phyloP scores from a whole-genome alignment of 345 rosid genomes.

The Clarkia xantiana region DNA sequence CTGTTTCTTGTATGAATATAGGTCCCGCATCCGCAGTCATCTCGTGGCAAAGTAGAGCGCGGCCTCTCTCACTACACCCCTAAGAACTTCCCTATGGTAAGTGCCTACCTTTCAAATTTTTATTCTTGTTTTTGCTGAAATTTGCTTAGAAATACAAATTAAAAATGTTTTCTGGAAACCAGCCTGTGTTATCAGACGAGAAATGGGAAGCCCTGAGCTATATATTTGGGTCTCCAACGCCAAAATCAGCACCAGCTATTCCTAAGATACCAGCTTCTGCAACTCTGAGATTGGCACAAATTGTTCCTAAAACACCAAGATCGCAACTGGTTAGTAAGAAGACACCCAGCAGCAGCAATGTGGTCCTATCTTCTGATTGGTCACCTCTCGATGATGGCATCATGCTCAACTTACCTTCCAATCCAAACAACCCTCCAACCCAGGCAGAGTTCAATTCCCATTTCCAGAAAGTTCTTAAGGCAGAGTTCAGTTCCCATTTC shows the following conservation, averaged over 20 bases:
- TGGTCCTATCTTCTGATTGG: conserved; percentile 21
- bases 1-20: no score
- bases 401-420: conserved; percentile 22
- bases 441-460: conserved; percentile 18
- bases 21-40: conserved; percentile 23
- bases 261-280: no score
- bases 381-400: conserved; percentile 60
- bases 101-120: no score
- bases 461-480: conserved; percentile 19
- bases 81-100: conserved; percentile 27
- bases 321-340: neutral
- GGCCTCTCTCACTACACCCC: conserved; percentile 11
- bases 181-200: neutral
- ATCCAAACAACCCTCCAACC: conserved; percentile 9
- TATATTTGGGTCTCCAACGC: conserved; percentile 3
- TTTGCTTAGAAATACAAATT: neutral
- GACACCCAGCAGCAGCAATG: neutral
- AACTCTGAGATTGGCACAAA: no score
- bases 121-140: conserved; percentile 1
- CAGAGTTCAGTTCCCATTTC: conserved; percentile 18
- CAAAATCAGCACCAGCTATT: neutral
- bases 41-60: conserved; percentile 35
- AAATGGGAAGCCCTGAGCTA: neutral
- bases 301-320: no score
- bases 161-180: conserved; percentile 4